These are phyloP conservation scores for Dittrichia graveolens DNA, from an alignment of 129 eudicot genomes.

Conservation along the genomic window DNA sequence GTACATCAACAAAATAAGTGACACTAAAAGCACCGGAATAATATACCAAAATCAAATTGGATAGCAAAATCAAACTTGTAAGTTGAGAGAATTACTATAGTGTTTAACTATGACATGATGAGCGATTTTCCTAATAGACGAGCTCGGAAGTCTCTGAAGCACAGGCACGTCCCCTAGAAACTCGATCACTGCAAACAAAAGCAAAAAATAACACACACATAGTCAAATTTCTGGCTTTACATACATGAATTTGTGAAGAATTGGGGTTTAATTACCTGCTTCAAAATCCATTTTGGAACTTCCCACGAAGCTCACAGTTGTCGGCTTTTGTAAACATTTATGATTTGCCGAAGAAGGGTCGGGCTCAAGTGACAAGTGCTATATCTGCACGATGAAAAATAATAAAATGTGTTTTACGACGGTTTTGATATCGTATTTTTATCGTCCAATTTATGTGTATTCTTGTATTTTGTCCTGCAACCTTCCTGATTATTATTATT, in stretches of 20 bases:
- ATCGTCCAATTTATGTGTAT: too few species aligned
- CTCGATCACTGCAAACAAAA: slow-evolving; percentile 48
- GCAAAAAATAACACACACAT: neutral
- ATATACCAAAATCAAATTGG: neutral
- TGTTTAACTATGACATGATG: slow-evolving; percentile 36
- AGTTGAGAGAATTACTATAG: slow-evolving; percentile 36
- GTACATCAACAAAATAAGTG: neutral
- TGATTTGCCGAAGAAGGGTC: too few species aligned
- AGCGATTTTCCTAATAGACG: slow-evolving; percentile 48
- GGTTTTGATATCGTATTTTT: too few species aligned
- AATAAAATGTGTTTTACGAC: too few species aligned
- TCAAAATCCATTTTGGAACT: slow-evolving; percentile 21
- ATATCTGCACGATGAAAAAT: too few species aligned
- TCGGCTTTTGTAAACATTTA: neutral
- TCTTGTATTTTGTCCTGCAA: too few species aligned
- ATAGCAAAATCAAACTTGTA: neutral
- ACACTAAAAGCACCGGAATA: neutral
- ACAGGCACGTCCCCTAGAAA: slow-evolving; percentile 54
- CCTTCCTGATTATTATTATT: too few species aligned
- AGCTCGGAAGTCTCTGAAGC: slow-evolving; percentile 62
- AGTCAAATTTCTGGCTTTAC: slow-evolving; percentile 2
- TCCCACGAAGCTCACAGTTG: slow-evolving; percentile 4
- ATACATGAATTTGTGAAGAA: neutral
- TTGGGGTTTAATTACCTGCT: slow-evolving; percentile 28
- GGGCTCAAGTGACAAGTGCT: too few species aligned